These are phyloP conservation scores for Globisporangium canariense DNA, from an alignment of 352 stramenopile genomes.

Conservation along the genomic window DNA sequence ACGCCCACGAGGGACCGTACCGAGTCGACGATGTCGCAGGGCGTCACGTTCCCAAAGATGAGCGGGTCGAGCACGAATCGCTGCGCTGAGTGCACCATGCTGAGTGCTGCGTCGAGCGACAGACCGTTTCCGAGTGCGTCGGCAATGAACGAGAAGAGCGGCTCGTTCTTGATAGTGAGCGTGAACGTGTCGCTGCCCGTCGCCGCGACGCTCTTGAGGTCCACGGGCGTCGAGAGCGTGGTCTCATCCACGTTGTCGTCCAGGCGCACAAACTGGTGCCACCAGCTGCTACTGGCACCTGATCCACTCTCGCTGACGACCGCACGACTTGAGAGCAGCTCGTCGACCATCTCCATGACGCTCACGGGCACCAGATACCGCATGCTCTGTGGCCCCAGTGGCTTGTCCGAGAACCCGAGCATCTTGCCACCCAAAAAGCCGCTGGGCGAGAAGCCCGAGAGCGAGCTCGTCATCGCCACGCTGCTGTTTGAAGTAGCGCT, in stretches of 20 bases:
- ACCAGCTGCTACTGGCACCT: constrained; percentile 6
- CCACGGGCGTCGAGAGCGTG: constrained; percentile 5
- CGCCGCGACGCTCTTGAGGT: constrained; percentile 13
- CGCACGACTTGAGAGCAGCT: constrained; percentile 27
- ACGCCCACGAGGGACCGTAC: constrained; percentile 33
- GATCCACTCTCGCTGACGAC: not conserved
- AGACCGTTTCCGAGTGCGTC: constrained; percentile 24
- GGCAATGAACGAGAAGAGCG: constrained; percentile 32
- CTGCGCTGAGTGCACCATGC: constrained; percentile 32
- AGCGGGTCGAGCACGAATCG: constrained; percentile 26
- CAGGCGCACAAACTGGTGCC: constrained; percentile 32
- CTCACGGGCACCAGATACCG: constrained; percentile 28
- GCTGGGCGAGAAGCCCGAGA: constrained; percentile 16
- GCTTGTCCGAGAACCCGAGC: constrained; percentile 16
- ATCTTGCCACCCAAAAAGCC: constrained; percentile 19
- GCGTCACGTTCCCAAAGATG: constrained; percentile 15
- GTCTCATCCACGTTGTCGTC: constrained; percentile 26
- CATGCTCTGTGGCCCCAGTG: not conserved
- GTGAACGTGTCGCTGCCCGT: constrained; percentile 13
- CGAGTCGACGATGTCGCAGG: constrained; percentile 21
- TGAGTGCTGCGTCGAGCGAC: constrained; percentile 30
- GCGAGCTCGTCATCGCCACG: not conserved
- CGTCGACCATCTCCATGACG: constrained; percentile 40
- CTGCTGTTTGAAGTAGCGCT: not conserved
- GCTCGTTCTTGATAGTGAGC: constrained; percentile 31